Percentiles rank a stretch among this genome's conserved stretches.
Evolutionary conservation across 768 basidiomycete genomes (phyloP).

Genomic region (Austroboletus eburneus): DNA sequence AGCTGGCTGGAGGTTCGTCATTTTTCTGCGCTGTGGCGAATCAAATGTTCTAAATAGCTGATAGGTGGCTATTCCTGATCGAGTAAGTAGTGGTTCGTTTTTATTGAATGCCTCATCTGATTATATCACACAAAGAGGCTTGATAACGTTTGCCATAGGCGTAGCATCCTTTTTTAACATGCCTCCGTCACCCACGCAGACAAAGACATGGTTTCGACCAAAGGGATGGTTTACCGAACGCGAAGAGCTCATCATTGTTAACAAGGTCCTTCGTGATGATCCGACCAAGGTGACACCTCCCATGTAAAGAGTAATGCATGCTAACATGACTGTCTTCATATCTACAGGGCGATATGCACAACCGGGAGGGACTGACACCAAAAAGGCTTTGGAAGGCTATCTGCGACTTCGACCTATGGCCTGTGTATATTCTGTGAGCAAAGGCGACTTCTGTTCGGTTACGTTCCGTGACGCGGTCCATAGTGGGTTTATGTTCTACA

Average conservation of each 20-base stretch:
- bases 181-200: slow-evolving; percentile 59
- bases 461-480: neutral
- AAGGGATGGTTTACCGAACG: slow-evolving; percentile 62
- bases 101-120: neutral
- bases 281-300: slow-evolving; percentile 43
- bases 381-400: slow-evolving; percentile 50
- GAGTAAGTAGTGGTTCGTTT: slow-evolving; percentile 24
- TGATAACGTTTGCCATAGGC: slow-evolving; percentile 52
- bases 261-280: slow-evolving; percentile 59
- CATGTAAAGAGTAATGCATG: neutral
- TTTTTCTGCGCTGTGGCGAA: slow-evolving; percentile 23
- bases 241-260: slow-evolving; percentile 58
- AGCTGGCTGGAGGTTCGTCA: slow-evolving; percentile 15
- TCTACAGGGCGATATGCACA: slow-evolving; percentile 55
- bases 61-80: slow-evolving; percentile 35
- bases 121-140: slow-evolving; percentile 1
- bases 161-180: slow-evolving; percentile 52
- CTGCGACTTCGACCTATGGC: slow-evolving; percentile 65
- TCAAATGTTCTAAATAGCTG: neutral
- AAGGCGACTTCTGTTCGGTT: neutral
- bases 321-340: slow-evolving; percentile 1
- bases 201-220: slow-evolving; percentile 52
- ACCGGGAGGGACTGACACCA: slow-evolving; percentile 53
- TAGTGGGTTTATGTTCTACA: slow-evolving; percentile 51
- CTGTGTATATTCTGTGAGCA: slow-evolving; percentile 49